Percentiles rank a stretch among this genome's conserved stretches.
phyloP scores from a whole-genome alignment of 306 rosid species.

The Corylus avellana region DNA sequence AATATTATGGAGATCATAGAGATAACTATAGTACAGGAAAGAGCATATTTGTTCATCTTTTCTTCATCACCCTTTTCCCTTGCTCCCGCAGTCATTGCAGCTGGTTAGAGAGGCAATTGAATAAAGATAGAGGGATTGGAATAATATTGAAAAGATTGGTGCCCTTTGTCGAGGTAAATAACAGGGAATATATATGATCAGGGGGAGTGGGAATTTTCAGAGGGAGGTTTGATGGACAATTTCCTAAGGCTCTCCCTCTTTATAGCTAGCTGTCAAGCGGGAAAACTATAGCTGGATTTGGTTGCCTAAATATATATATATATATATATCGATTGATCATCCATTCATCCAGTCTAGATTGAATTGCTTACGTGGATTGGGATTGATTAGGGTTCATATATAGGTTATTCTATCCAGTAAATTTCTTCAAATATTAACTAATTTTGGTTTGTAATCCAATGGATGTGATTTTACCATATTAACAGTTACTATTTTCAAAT shows the following conservation, averaged over 20 bases:
- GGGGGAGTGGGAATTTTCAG: conserved; percentile 10
- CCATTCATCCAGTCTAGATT: neutral
- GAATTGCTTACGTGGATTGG: no score
- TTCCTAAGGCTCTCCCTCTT: conserved; percentile 58
- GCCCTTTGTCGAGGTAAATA: neutral
- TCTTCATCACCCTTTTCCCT: neutral
- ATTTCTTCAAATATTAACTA: no score
- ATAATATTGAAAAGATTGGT: neutral
- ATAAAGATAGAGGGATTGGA: neutral
- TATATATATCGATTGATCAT: neutral
- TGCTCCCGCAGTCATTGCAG: neutral
- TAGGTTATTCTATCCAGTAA: no score
- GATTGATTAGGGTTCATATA: no score
- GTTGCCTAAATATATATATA: neutral
- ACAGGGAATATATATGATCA: neutral
- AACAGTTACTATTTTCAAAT: no score
- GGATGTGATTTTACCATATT: no score
- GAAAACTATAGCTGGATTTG: conserved; percentile 15
- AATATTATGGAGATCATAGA: conserved; percentile 3
- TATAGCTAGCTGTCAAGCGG: conserved; percentile 45
- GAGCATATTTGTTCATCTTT: neutral
- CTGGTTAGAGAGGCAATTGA: neutral
- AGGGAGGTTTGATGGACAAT: conserved; percentile 15
- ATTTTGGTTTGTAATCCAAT: no score
- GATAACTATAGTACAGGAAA: conserved; percentile 3